Evolutionary conservation across 177 flowering plant genomes (phyloP).

Genomic region (Tripterygium wilfordii): DNA sequence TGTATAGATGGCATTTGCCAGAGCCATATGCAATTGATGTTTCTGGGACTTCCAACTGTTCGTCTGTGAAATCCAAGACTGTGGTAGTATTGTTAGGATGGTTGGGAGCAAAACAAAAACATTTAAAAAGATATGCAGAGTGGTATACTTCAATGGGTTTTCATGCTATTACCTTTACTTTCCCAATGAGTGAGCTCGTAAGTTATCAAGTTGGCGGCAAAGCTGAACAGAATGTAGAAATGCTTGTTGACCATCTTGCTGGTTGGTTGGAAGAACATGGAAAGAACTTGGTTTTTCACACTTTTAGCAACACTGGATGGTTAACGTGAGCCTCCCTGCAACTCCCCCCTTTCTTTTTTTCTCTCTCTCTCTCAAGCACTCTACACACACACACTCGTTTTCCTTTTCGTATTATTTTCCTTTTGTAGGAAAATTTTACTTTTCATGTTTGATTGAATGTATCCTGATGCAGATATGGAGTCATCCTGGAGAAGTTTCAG

Average conservation of each 20-base stretch:
- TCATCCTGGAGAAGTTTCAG: constrained; percentile 74
- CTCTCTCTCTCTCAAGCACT: too few relatives aligned
- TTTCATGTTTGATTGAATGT: constrained; percentile 4
- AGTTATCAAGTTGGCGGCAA: constrained; percentile 88
- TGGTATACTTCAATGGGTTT: constrained; percentile 95
- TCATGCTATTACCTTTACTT: constrained; percentile 90
- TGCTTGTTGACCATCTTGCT: constrained; percentile 84
- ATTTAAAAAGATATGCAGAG: constrained; percentile 89
- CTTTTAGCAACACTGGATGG: constrained; percentile 99
- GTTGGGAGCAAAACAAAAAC: constrained; percentile 97
- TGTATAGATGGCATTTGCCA: constrained; percentile 93
- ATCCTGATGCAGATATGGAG: constrained; percentile 72
- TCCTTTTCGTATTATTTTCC: not conserved
- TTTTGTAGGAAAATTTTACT: not conserved
- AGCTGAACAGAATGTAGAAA: constrained; percentile 71
- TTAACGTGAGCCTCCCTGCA: constrained; percentile 93
- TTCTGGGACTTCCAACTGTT: constrained; percentile 50
- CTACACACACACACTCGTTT: too few relatives aligned
- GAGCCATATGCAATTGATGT: constrained; percentile 33
- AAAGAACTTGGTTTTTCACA: constrained; percentile 84
- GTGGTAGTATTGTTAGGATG: constrained; percentile 96
- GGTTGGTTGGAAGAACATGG: constrained; percentile 85
- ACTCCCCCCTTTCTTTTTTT: too few relatives aligned
- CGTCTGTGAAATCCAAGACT: constrained; percentile 56
- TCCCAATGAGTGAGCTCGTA: constrained; percentile 85